Conservation (phyloP, 2,329 filamentous ascomycete species). For the Chrysosporium keratinophilum region DNA sequence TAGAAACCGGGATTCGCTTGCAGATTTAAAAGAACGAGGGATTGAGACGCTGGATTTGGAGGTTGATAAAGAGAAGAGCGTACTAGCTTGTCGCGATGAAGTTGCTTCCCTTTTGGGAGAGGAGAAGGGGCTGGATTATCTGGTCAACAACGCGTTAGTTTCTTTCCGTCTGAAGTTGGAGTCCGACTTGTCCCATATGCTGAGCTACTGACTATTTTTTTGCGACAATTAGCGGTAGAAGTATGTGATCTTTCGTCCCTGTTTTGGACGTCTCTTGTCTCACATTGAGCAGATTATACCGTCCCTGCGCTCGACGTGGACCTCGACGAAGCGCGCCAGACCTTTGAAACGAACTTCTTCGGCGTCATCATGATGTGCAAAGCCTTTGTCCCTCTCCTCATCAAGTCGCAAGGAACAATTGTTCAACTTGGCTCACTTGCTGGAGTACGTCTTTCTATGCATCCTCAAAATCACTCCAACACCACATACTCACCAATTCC, state of each 20-base stretch:
- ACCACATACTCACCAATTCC: neutral
- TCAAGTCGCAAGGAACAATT: constrained; percentile 37
- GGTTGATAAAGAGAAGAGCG: constrained; percentile 42
- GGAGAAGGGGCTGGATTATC: constrained; percentile 42
- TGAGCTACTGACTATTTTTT: neutral
- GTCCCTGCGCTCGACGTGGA: constrained; percentile 49
- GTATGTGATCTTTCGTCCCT: neutral
- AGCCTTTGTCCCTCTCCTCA: constrained; percentile 46
- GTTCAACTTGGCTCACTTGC: constrained; percentile 39
- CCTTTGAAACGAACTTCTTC: constrained; percentile 48
- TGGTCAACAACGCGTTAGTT: constrained; percentile 49
- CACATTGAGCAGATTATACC: constrained; percentile 39
- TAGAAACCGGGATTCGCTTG: constrained; percentile 41
- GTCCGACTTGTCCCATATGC: neutral
- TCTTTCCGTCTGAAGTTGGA: neutral
- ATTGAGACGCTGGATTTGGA: constrained; percentile 48
- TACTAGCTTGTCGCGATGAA: constrained; percentile 38
- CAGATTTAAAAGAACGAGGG: constrained; percentile 40
- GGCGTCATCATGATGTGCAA: constrained; percentile 49
- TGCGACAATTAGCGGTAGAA: constrained; percentile 9
- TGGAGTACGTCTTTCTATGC: constrained; percentile 20
- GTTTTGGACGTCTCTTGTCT: neutral
- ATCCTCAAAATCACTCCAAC: neutral
- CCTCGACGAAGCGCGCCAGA: constrained; percentile 37
- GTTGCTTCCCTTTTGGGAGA: constrained; percentile 38